Conservation (phyloP, 768 basidiomycete genomes). For the Serendipita indica region DNA sequence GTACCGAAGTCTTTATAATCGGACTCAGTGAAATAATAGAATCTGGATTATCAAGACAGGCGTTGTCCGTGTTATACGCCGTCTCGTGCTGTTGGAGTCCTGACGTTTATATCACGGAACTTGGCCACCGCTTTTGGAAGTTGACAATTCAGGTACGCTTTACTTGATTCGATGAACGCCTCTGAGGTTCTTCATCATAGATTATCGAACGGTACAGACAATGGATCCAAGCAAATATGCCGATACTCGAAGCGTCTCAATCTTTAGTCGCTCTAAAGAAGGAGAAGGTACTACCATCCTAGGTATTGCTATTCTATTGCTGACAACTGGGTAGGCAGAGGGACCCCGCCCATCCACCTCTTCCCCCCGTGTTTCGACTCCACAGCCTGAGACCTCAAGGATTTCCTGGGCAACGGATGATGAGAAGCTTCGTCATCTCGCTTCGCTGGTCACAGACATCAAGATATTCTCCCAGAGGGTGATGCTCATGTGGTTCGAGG, state of each 20-base stretch:
- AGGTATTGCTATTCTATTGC: neutral
- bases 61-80: constrained; percentile 53
- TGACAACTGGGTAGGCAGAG: neutral
- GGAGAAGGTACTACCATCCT: constrained; percentile 24
- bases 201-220: constrained; percentile 63
- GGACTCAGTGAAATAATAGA: no score
- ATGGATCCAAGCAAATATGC: constrained; percentile 54
- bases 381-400: constrained; percentile 33
- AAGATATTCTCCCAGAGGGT: constrained; percentile 38
- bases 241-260: constrained; percentile 28
- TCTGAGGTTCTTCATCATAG: constrained; percentile 25
- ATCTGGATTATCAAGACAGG: constrained; percentile 35
- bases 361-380: constrained; percentile 36
- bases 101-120: constrained; percentile 69
- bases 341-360: neutral
- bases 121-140: constrained; percentile 79
- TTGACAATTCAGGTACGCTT: constrained; percentile 67
- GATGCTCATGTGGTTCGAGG: constrained; percentile 48
- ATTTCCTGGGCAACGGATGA: constrained; percentile 52
- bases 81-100: constrained; percentile 74
- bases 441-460: constrained; percentile 56
- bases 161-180: neutral
- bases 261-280: constrained; percentile 22
- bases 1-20: no score
- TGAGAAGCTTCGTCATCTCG: constrained; percentile 44